A percentile compares a stretch with the other conserved stretches of the same genome.
phyloP scores from a whole-genome alignment of 305 asterid genomes.

The Withania somnifera region DNA sequence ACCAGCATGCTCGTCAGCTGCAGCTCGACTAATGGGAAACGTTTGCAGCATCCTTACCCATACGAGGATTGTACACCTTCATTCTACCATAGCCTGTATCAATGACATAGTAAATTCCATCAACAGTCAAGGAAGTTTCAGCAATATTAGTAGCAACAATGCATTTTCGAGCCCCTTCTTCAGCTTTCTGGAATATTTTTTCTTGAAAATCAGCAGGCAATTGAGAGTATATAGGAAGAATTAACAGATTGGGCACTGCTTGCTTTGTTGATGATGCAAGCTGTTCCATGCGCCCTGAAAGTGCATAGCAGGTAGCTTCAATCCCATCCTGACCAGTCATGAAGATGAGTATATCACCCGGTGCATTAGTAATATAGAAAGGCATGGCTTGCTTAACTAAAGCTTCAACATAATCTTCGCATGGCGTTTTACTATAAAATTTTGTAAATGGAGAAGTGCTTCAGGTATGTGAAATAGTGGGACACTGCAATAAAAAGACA shows the following conservation, averaged over 20 bases:
- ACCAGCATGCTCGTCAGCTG: constrained; percentile 97
- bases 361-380: constrained; percentile 83
- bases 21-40: constrained; percentile 93
- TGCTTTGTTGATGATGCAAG: constrained; percentile 57
- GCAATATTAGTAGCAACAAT: constrained; percentile 96
- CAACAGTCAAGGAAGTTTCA: constrained; percentile 88
- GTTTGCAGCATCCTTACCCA: constrained; percentile 99
- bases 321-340: constrained; percentile 99
- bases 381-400: constrained; percentile 95
- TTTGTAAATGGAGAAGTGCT: constrained; percentile 83
- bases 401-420: constrained; percentile 95
- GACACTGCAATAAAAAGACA: constrained; percentile 44
- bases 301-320: constrained; percentile 93
- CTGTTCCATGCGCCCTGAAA: constrained; percentile 86
- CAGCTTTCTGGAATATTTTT: constrained; percentile 85
- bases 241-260: constrained; percentile 64
- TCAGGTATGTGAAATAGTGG: constrained; percentile 92
- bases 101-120: constrained; percentile 89
- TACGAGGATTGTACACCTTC: constrained; percentile 93
- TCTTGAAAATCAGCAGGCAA: constrained; percentile 98
- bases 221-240: constrained; percentile 98
- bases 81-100: constrained; percentile 86
- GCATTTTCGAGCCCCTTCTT: constrained; percentile 87
- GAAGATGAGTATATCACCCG: constrained; percentile 90
- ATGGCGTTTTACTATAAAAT: constrained; percentile 74